Evolutionary conservation across 2,329 filamentous ascomycete species (phyloP).

Genomic region (Teratosphaeria gauchensis): DNA sequence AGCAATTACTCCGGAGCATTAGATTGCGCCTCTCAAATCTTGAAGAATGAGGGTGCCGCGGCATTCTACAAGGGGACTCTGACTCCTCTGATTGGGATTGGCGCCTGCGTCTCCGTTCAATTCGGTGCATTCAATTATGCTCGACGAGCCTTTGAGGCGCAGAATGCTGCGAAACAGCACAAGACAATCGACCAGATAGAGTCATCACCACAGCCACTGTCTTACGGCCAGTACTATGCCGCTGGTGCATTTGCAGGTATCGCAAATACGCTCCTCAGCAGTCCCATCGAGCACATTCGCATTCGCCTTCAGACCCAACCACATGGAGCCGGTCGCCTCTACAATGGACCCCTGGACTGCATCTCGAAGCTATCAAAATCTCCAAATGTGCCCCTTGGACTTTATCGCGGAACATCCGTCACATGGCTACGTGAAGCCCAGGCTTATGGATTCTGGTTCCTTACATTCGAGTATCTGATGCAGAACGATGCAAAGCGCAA

Average conservation of each 20-base stretch:
- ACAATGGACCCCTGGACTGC: conserved; percentile 80
- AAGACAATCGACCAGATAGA: conserved; percentile 24
- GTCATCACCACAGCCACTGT: conserved; percentile 40
- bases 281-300: conserved; percentile 91
- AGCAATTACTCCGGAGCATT: conserved; percentile 71
- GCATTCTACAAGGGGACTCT: conserved; percentile 99
- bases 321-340: conserved; percentile 69
- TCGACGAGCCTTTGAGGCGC: conserved; percentile 71
- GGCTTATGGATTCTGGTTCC: conserved; percentile 93
- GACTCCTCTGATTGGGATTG: conserved; percentile 89
- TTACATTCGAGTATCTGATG: conserved; percentile 94
- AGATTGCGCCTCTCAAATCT: conserved; percentile 72
- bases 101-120: conserved; percentile 90
- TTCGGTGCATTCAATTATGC: conserved; percentile 95
- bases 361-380: conserved; percentile 68
- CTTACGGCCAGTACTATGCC: conserved; percentile 79
- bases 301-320: conserved; percentile 95
- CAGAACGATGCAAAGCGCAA: conserved; percentile 76
- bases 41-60: conserved; percentile 72
- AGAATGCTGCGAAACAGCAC: conserved; percentile 44
- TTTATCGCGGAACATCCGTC: conserved; percentile 82
- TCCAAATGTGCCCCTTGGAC: conserved; percentile 58
- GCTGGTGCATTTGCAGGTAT: conserved; percentile 88
- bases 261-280: conserved; percentile 78
- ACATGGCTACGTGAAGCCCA: conserved; percentile 83